Evolutionary conservation across 768 basidiomycete genomes (phyloP).

Genomic region (Mycena galopus): DNA sequence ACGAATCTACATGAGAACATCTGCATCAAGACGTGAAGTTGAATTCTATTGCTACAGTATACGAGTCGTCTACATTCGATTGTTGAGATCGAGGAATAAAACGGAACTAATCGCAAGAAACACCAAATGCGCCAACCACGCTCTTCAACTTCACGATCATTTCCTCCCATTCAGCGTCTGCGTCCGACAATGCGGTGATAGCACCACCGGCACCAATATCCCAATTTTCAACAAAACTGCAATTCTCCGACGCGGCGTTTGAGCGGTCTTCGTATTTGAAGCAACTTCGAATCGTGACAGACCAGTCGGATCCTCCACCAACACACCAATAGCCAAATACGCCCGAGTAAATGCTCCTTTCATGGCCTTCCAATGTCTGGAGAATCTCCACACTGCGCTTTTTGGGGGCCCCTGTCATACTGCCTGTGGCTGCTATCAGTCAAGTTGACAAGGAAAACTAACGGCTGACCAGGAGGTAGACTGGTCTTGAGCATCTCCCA

Average conservation of each 20-base stretch:
- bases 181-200: slow-evolving; percentile 92
- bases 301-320: slow-evolving; percentile 91
- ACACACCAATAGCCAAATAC: slow-evolving; percentile 94
- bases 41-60: slow-evolving; percentile 37
- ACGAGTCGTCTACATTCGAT: slow-evolving; percentile 29
- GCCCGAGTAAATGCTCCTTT: slow-evolving; percentile 90
- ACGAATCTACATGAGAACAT: no score
- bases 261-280: slow-evolving; percentile 72
- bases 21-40: slow-evolving; percentile 18
- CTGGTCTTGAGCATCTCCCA: slow-evolving; percentile 85
- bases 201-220: slow-evolving; percentile 94
- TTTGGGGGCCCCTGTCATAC: slow-evolving; percentile 98
- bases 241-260: slow-evolving; percentile 16
- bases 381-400: slow-evolving; percentile 93
- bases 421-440: slow-evolving; percentile 62
- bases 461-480: slow-evolving; percentile 83
- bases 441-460: not conserved
- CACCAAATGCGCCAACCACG: slow-evolving; percentile 71
- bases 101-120: slow-evolving; percentile 12
- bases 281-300: slow-evolving; percentile 94
- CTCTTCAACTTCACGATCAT: slow-evolving; percentile 90
- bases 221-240: slow-evolving; percentile 68
- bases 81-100: slow-evolving; percentile 35
- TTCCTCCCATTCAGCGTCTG: slow-evolving; percentile 93
- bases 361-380: slow-evolving; percentile 78